Conservation (phyloP, 2,329 filamentous ascomycete genomes). For the Neoscytalidium dimidiatum region DNA sequence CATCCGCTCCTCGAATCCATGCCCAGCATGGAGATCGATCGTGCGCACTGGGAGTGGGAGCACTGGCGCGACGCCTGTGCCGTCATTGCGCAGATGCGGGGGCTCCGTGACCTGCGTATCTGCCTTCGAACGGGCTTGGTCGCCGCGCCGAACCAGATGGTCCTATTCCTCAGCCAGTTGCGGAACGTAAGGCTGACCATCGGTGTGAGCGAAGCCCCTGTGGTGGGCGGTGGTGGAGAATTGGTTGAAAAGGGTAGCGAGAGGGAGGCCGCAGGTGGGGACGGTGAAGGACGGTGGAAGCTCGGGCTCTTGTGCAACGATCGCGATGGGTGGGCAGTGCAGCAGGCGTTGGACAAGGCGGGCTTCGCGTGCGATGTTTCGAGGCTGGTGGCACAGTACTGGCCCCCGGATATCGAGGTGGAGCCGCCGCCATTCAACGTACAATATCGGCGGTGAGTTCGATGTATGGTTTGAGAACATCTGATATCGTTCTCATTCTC, state of each 20-base stretch:
- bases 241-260: neutral
- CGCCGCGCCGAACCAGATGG: neutral
- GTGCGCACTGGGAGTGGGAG: conserved; percentile 8
- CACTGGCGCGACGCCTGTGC: conserved; percentile 2
- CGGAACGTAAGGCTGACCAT: neutral
- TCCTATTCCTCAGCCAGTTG: neutral
- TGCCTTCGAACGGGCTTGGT: conserved; percentile 2
- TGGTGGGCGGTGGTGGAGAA: neutral
- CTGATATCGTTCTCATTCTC: neutral
- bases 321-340: neutral
- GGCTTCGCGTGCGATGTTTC: conserved; percentile 10
- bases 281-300: neutral
- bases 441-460: conserved; percentile 1
- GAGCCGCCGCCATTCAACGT: conserved; percentile 4
- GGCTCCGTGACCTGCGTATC: neutral
- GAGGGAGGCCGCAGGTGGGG: neutral
- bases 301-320: neutral
- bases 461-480: neutral
- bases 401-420: neutral
- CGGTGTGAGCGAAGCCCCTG: neutral
- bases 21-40: conserved; percentile 5
- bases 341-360: conserved; percentile 3
- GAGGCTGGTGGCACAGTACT: conserved; percentile 2
- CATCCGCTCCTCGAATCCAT: conserved; percentile 5
- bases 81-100: neutral